Conservation (phyloP, 2,329 filamentous ascomycete species). For the Xylaria sp. region DNA sequence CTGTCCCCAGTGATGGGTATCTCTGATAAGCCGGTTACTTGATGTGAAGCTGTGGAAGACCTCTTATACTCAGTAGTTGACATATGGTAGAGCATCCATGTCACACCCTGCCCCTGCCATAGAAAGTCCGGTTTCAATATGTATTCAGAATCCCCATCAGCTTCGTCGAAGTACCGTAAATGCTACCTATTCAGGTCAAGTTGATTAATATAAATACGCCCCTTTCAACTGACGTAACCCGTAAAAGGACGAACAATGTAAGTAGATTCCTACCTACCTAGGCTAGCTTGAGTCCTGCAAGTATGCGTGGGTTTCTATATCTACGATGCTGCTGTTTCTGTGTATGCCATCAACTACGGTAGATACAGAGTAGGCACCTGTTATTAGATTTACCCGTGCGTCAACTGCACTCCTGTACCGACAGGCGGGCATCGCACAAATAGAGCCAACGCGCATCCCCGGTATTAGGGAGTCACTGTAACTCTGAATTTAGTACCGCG, state of each 20-base stretch:
- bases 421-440: too few species aligned
- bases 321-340: neutral
- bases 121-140: too few species aligned
- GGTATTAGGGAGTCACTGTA: constrained; percentile 6
- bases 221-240: neutral
- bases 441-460: neutral
- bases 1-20: neutral
- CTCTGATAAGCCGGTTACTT: constrained; percentile 4
- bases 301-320: neutral
- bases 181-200: neutral
- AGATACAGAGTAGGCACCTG: neutral
- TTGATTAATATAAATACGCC: neutral
- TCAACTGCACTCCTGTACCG: too few species aligned
- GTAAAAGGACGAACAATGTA: too few species aligned
- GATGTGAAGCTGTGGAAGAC: constrained; percentile 4
- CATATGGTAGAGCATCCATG: neutral
- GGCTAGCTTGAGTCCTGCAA: too few species aligned
- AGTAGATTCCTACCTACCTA: too few species aligned
- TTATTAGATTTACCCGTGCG: too few species aligned
- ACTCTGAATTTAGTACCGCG: constrained; percentile 21
- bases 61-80: too few species aligned
- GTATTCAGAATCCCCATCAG: too few species aligned
- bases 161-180: too few species aligned
- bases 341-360: neutral
- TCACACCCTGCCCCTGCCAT: too few species aligned